phyloP scores from a whole-genome alignment of 192 early-diverging fungal species.

The Gamsiella multidivaricata region DNA sequence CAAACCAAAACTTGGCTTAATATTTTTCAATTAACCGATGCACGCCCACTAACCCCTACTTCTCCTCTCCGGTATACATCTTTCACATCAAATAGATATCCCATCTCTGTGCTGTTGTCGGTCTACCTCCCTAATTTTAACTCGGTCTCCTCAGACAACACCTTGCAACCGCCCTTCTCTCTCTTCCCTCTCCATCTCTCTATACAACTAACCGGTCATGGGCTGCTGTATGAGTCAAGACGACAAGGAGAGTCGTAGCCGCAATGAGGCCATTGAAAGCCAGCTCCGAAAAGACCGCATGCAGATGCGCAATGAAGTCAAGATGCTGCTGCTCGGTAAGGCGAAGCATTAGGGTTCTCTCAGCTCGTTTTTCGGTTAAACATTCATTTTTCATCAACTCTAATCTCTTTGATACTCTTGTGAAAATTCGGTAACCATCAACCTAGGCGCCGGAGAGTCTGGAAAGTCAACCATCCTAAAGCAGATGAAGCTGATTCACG shows the following conservation, averaged over 20 bases:
- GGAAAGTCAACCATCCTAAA: conserved; percentile 98
- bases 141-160: too few relatives aligned
- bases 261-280: conserved; percentile 91
- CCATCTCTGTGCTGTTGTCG: too few relatives aligned
- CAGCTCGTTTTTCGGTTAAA: too few relatives aligned
- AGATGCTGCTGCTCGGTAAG: conserved; percentile 92
- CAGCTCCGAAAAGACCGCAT: conserved; percentile 85
- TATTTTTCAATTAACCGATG: too few relatives aligned
- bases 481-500: conserved; percentile 99
- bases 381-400: too few relatives aligned
- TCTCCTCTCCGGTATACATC: too few relatives aligned
- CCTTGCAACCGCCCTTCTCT: neutral
- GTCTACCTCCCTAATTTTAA: too few relatives aligned
- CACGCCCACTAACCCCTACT: too few relatives aligned
- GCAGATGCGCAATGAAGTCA: conserved; percentile 88
- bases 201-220: conserved; percentile 60
- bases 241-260: conserved; percentile 81
- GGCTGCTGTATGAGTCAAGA: conserved; percentile 90
- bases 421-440: too few relatives aligned
- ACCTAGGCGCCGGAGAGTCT: conserved; percentile 92
- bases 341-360: too few relatives aligned
- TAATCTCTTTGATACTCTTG: neutral
- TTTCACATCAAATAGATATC: too few relatives aligned
- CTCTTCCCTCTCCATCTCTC: neutral
- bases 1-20: too few relatives aligned